phyloP scores from a whole-genome alignment of 768 basidiomycete species.

The Pisolithus tinctorius region DNA sequence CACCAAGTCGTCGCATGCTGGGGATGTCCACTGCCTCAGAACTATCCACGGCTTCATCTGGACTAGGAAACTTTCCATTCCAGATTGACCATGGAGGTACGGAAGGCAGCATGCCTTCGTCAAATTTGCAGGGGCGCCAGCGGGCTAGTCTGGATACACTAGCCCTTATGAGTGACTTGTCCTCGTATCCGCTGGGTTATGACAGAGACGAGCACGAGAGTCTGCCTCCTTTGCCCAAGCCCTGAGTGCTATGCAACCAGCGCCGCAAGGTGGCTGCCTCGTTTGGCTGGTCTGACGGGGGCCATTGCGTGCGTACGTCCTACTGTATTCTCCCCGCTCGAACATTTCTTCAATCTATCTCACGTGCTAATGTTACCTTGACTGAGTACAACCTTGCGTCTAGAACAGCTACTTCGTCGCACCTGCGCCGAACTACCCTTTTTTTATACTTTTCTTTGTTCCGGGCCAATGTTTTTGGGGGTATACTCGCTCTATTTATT shows the following conservation, averaged over 20 bases:
- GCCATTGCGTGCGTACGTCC: slow-evolving; percentile 21
- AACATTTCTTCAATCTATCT: slow-evolving; percentile 1
- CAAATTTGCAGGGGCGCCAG: slow-evolving; percentile 40
- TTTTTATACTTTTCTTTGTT: not conserved
- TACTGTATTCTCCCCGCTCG: slow-evolving; percentile 17
- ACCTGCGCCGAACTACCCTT: not conserved
- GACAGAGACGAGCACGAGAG: slow-evolving; percentile 35
- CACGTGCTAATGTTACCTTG: not conserved
- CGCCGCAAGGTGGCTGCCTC: slow-evolving; percentile 7
- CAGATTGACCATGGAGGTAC: slow-evolving; percentile 63
- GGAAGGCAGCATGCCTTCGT: slow-evolving; percentile 28
- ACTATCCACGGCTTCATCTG: slow-evolving; percentile 69
- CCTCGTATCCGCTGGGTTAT: slow-evolving; percentile 77
- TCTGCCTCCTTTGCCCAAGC: slow-evolving; percentile 20
- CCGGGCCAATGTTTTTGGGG: not conserved
- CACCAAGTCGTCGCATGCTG: slow-evolving; percentile 55
- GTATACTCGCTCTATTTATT: too few relatives aligned
- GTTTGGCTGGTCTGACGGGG: slow-evolving; percentile 24
- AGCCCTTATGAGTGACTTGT: slow-evolving; percentile 74
- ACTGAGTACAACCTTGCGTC: not conserved
- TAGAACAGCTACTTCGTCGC: not conserved
- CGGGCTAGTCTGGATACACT: slow-evolving; percentile 83
- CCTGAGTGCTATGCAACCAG: slow-evolving; percentile 9
- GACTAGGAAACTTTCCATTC: slow-evolving; percentile 83
- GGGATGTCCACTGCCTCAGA: slow-evolving; percentile 75